Base-by-base conservation (phyloP, 108 stramenopile species). In the Nannochloropsis granulata region DNA sequence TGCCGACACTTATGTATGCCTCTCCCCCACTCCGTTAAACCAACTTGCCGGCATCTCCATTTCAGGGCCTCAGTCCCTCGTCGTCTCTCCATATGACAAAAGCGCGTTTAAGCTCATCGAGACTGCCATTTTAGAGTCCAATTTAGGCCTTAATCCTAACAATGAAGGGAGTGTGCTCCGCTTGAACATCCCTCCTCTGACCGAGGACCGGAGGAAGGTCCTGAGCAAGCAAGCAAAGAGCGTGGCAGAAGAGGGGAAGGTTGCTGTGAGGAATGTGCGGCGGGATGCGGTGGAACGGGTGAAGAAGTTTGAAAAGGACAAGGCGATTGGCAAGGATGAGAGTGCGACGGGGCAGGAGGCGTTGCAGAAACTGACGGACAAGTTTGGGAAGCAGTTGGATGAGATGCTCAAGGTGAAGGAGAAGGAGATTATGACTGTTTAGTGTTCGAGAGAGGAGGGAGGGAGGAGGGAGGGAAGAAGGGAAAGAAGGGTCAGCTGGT, bases 151-250 rank as follows among this genome's bases (percentile, higher is more conserved):
- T 26, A 95, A 94, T 0, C 96, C 97, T 8, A 92, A 89, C 84
- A 96, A 95, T 85, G 95, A 96, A 90, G 97, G 96, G 2, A 86
- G 82, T 43, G 86, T 97, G 13, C 95, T 97, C 82, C 93, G 95
- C 78, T 90, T 97, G 85, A 96, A 96, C 85, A 95, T 97, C 80
- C 97, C 97, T 16, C 79, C 91, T 19, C 89, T 97, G 56, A 96
- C 96, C 13, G 97, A 97, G 90, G 96, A 97, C 43, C 92, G 97
- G 44, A 82, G 97, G 44, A 97, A 97, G 92, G 97, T 96, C 25
- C 88, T 97, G 88, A 83, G 94, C 89, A 97, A 96, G 88, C 91
- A 94, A 85, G 95, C 94, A 87, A 96, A 96, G 89, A 88, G 93
- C 12, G 92, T 96, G 81, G 96, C 94, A 5, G 97, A 97, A 90